phyloP scores from a whole-genome alignment of 768 basidiomycete genomes.

The Naganishia antarctica region DNA sequence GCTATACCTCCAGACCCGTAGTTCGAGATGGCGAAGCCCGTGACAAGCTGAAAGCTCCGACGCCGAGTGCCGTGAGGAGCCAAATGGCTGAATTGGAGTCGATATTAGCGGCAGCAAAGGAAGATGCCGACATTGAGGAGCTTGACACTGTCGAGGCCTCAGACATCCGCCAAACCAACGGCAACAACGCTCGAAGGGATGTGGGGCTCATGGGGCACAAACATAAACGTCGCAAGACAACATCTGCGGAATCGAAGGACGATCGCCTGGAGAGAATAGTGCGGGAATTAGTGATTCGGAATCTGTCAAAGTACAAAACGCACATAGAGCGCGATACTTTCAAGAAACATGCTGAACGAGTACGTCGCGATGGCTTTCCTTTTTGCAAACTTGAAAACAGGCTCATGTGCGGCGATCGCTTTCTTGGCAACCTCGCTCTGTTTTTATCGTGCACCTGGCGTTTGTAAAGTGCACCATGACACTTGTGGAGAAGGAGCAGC shows the following conservation, averaged over 20 bases:
- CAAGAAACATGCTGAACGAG: conserved; percentile 95
- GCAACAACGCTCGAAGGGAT: too few species aligned
- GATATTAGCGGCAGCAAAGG: conserved; percentile 19
- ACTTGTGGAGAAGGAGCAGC: conserved; percentile 93
- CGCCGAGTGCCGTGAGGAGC: too few species aligned
- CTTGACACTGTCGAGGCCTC: not conserved
- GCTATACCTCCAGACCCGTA: not conserved
- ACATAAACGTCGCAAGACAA: conserved; percentile 15
- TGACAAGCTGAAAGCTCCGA: not conserved
- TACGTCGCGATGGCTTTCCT: conserved; percentile 46
- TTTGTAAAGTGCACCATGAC: conserved; percentile 70
- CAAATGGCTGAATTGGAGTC: conserved; percentile 15
- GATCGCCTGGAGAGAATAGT: conserved; percentile 77
- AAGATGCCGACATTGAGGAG: not conserved
- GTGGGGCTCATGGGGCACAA: conserved; percentile 35
- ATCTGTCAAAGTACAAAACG: conserved; percentile 81
- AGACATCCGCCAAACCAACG: too few species aligned
- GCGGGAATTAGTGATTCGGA: conserved; percentile 82
- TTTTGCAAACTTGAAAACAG: not conserved
- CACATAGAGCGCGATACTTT: conserved; percentile 70
- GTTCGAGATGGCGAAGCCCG: not conserved
- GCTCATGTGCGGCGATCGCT: not conserved
- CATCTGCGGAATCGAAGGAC: conserved; percentile 54
- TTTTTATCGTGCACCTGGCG: not conserved
- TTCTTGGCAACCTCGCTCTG: not conserved